These are phyloP conservation scores for Oleoguttula mirabilis DNA, from an alignment of 495 filamentous ascomycete species.

Conservation along the genomic window DNA sequence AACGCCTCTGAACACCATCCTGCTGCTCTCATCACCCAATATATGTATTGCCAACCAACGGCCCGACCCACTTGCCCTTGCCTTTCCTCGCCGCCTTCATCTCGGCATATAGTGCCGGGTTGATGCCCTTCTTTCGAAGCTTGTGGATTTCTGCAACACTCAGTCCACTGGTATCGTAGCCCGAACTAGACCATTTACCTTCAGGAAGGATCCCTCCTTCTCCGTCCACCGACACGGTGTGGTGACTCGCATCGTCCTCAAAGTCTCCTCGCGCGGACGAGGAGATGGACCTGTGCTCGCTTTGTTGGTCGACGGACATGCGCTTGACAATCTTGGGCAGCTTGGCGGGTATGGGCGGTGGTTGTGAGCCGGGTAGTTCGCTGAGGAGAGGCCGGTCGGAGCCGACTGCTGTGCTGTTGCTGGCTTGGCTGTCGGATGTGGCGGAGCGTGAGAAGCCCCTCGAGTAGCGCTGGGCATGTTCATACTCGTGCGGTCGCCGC, in stretches of 20 bases:
- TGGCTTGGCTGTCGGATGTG: neutral
- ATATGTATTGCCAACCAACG: constrained; percentile 25
- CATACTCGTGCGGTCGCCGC: constrained; percentile 5
- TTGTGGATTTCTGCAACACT: constrained; percentile 20
- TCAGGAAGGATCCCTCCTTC: neutral
- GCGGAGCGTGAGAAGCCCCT: neutral
- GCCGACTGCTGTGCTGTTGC: neutral
- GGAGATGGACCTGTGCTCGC: constrained; percentile 10
- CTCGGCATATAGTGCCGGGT: constrained; percentile 28
- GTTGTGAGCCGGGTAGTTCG: constrained; percentile 6
- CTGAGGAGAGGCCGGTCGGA: constrained; percentile 3
- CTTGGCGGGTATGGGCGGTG: constrained; percentile 1
- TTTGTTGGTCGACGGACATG: constrained; percentile 14
- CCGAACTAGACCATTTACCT: constrained; percentile 22
- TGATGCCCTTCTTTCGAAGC: constrained; percentile 28
- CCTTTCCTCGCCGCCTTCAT: constrained; percentile 29
- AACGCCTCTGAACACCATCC: neutral
- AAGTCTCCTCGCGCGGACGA: neutral
- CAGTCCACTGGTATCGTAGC: constrained; percentile 21
- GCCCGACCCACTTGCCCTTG: constrained; percentile 22
- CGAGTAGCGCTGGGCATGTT: constrained; percentile 9
- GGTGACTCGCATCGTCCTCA: constrained; percentile 13
- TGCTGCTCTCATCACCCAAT: constrained; percentile 10
- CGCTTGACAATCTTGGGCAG: constrained; percentile 15
- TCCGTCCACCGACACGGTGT: constrained; percentile 13